Percentiles rank a stretch among this genome's conserved stretches.
phyloP scores from a whole-genome alignment of 2,329 filamentous ascomycete genomes.

The Apiospora saccharicola region DNA sequence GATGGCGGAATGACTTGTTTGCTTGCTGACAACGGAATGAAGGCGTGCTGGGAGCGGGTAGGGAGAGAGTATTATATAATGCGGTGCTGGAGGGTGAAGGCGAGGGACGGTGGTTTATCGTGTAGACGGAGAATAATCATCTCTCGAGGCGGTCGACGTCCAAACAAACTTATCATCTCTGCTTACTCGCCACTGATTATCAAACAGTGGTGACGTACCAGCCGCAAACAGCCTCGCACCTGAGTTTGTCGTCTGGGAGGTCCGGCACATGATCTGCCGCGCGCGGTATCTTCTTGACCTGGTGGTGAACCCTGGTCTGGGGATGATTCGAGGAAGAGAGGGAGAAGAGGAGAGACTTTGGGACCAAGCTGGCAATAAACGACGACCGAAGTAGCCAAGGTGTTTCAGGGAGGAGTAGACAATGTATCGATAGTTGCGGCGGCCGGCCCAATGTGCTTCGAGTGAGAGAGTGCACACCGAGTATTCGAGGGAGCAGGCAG shows the following conservation, averaged over 20 bases:
- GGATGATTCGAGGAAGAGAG: background rate
- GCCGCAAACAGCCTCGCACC: constrained; percentile 18
- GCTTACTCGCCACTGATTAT: constrained; percentile 13
- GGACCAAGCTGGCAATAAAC: constrained; percentile 12
- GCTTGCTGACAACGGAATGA: background rate
- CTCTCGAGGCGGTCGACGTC: constrained; percentile 5
- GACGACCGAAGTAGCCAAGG: background rate
- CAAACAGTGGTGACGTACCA: constrained; percentile 20
- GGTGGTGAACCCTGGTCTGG: background rate
- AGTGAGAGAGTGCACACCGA: constrained; percentile 5
- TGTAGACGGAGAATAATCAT: constrained; percentile 18
- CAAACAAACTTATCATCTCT: constrained; percentile 20
- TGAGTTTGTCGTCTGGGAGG: constrained; percentile 5
- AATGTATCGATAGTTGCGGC: constrained; percentile 17
- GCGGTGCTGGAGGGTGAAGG: background rate
- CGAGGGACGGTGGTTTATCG: constrained; percentile 8
- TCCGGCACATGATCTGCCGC: constrained; percentile 16
- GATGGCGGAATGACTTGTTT: background rate
- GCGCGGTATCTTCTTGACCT: constrained; percentile 12
- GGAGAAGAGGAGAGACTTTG: background rate
- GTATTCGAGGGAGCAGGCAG: background rate
- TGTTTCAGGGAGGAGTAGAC: constrained; percentile 18
- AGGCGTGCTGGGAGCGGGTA: background rate
- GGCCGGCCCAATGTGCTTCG: background rate
- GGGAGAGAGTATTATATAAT: constrained; percentile 3